A percentile compares a stretch with the other conserved stretches of the same genome.
phyloP scores from a whole-genome alignment of 2,329 filamentous ascomycete species.

The Ophiostoma himal-ulmi region DNA sequence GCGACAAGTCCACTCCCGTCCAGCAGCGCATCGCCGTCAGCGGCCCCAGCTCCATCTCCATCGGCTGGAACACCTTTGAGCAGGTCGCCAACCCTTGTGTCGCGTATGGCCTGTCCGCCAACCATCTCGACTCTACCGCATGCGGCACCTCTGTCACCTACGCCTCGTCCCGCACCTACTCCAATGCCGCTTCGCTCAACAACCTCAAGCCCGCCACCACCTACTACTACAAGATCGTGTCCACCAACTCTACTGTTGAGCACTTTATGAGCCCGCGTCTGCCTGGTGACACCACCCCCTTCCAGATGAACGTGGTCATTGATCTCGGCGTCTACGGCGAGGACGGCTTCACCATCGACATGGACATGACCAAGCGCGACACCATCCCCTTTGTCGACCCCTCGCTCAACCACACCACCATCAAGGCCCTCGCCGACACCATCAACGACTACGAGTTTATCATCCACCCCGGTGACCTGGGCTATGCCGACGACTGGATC shows the following conservation, averaged over 20 bases:
- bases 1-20: conserved; percentile 47
- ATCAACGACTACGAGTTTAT: conserved; percentile 52
- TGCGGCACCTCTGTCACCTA: conserved; percentile 48
- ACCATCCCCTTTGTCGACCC: conserved; percentile 45
- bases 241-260: conserved; percentile 48
- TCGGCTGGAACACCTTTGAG: conserved; percentile 54
- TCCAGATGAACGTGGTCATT: conserved; percentile 47
- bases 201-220: conserved; percentile 46
- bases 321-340: conserved; percentile 51
- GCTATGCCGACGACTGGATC: conserved; percentile 55
- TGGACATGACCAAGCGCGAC: conserved; percentile 42
- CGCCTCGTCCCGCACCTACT: conserved; percentile 48
- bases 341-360: conserved; percentile 46
- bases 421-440: conserved; percentile 46
- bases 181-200: conserved; percentile 44
- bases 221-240: conserved; percentile 56
- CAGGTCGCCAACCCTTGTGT: conserved; percentile 44
- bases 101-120: conserved; percentile 43
- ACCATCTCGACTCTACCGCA: conserved; percentile 34
- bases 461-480: conserved; percentile 51
- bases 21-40: conserved; percentile 50
- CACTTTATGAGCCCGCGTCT: conserved; percentile 50
- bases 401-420: conserved; percentile 54
- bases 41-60: conserved; percentile 42
- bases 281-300: conserved; percentile 50